Conservation (phyloP, 345 rosid genomes). For the Linum lewisii region DNA sequence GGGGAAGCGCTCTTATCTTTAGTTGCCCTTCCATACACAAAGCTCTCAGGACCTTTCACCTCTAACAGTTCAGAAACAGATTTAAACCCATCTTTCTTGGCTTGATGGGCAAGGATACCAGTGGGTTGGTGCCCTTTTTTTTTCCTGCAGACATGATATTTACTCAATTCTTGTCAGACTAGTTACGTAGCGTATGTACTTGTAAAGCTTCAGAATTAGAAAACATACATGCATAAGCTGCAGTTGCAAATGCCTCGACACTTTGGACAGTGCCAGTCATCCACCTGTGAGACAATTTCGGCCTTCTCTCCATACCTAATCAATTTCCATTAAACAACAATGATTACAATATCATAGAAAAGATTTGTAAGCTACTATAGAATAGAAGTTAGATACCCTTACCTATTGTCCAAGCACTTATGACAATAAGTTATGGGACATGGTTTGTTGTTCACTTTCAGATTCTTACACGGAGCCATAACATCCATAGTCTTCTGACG, state of each 20-base stretch:
- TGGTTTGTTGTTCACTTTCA: slow-evolving; percentile 21
- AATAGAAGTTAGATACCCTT: slow-evolving; percentile 5
- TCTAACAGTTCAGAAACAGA: slow-evolving; percentile 61
- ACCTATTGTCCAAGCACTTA: slow-evolving; percentile 70
- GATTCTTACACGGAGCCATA: slow-evolving; percentile 40
- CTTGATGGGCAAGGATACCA: slow-evolving; percentile 48
- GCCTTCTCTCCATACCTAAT: slow-evolving; percentile 68
- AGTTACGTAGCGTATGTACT: neutral
- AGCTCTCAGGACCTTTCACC: slow-evolving; percentile 32
- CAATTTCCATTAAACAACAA: slow-evolving; percentile 6
- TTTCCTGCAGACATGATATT: slow-evolving; percentile 39
- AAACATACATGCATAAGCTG: slow-evolving; percentile 64
- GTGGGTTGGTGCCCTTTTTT: slow-evolving; percentile 65
- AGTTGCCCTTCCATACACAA: slow-evolving; percentile 16
- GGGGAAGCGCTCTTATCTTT: slow-evolving; percentile 18
- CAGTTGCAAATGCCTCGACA: slow-evolving; percentile 83
- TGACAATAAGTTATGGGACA: slow-evolving; percentile 54
- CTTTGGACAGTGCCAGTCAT: slow-evolving; percentile 68
- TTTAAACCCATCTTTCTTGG: slow-evolving; percentile 58
- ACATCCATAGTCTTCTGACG: slow-evolving; percentile 61
- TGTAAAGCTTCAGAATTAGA: neutral
- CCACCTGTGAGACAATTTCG: slow-evolving; percentile 34
- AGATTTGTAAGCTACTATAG: neutral
- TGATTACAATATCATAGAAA: neutral
- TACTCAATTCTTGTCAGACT: neutral